Evolutionary conservation across 2,329 filamentous ascomycete species (phyloP).

Genomic region (Apiospora phragmitis): DNA sequence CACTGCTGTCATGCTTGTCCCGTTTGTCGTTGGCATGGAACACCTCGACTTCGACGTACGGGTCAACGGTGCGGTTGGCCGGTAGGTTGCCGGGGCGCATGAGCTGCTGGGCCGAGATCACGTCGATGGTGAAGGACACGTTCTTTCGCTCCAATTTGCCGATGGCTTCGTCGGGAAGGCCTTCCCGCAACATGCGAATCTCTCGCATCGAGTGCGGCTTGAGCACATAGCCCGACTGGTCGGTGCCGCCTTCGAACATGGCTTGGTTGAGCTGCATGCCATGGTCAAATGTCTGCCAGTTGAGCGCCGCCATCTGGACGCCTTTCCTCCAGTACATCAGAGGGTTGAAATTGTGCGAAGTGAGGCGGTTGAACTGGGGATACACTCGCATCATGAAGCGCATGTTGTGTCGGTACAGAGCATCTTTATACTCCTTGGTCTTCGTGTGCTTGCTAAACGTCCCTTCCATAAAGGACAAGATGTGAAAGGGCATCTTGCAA

Average conservation of each 20-base stretch:
- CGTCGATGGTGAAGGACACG: slow-evolving; percentile 80
- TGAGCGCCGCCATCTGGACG: slow-evolving; percentile 96
- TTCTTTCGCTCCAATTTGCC: slow-evolving; percentile 77
- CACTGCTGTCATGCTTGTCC: slow-evolving; percentile 77
- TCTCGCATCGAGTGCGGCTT: slow-evolving; percentile 86
- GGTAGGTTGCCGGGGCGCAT: slow-evolving; percentile 77
- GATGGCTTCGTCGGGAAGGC: slow-evolving; percentile 50
- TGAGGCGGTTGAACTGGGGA: slow-evolving; percentile 77
- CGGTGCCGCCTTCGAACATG: slow-evolving; percentile 90
- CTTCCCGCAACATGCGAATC: slow-evolving; percentile 17
- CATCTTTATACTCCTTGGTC: slow-evolving; percentile 71
- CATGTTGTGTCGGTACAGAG: slow-evolving; percentile 88
- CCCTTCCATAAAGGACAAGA: slow-evolving; percentile 91
- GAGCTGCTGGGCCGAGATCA: slow-evolving; percentile 93
- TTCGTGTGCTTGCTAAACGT: slow-evolving; percentile 82
- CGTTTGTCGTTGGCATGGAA: slow-evolving; percentile 92
- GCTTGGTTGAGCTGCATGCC: slow-evolving; percentile 96
- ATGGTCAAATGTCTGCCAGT: slow-evolving; percentile 97
- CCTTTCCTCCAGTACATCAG: slow-evolving; percentile 91
- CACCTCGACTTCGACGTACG: slow-evolving; percentile 93
- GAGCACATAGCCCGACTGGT: slow-evolving; percentile 87
- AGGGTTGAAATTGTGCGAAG: slow-evolving; percentile 93
- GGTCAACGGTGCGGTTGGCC: slow-evolving; percentile 77
- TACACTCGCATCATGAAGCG: slow-evolving; percentile 92
- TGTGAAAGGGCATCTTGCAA: slow-evolving; percentile 87